These are phyloP conservation scores for Rhizopogon roseolus DNA, from an alignment of 768 basidiomycete species.

Conservation along the genomic window DNA sequence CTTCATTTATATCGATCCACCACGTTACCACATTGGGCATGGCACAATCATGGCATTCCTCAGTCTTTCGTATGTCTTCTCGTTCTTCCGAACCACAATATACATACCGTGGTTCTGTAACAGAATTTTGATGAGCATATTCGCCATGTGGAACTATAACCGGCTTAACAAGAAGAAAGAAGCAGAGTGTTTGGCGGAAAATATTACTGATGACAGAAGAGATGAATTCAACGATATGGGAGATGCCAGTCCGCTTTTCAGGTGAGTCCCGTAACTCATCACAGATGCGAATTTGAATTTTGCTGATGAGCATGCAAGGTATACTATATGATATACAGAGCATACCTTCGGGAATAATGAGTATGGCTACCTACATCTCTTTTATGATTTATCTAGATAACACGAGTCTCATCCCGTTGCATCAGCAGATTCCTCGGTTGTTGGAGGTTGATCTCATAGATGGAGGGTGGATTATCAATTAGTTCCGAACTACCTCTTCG, in stretches of 20 bases:
- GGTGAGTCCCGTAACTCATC: slow-evolving; percentile 17
- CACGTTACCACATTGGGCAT: slow-evolving; percentile 33
- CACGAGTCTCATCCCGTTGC: too few relatives aligned
- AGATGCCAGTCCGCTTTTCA: slow-evolving; percentile 51
- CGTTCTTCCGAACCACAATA: slow-evolving; percentile 4
- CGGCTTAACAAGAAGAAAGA: slow-evolving; percentile 46
- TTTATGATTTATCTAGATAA: too few relatives aligned
- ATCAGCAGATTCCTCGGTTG: too few relatives aligned
- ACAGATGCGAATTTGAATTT: too few relatives aligned
- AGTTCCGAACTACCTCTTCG: too few relatives aligned
- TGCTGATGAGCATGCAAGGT: slow-evolving; percentile 21
- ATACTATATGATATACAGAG: too few relatives aligned
- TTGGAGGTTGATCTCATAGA: too few relatives aligned
- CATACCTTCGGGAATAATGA: too few relatives aligned
- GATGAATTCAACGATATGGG: slow-evolving; percentile 45
- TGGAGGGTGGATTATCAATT: too few relatives aligned
- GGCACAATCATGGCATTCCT: slow-evolving; percentile 32
- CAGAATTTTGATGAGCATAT: slow-evolving; percentile 36
- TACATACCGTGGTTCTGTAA: slow-evolving; percentile 20
- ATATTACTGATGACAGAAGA: slow-evolving; percentile 34
- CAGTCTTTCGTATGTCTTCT: slow-evolving; percentile 16
- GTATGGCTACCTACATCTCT: too few relatives aligned
- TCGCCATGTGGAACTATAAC: slow-evolving; percentile 46
- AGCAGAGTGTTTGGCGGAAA: slow-evolving; percentile 35
- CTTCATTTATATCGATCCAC: slow-evolving; percentile 34